These are phyloP conservation scores for Trichoderma arundinaceum DNA, from an alignment of 2,329 filamentous ascomycete species.

Conservation along the genomic window DNA sequence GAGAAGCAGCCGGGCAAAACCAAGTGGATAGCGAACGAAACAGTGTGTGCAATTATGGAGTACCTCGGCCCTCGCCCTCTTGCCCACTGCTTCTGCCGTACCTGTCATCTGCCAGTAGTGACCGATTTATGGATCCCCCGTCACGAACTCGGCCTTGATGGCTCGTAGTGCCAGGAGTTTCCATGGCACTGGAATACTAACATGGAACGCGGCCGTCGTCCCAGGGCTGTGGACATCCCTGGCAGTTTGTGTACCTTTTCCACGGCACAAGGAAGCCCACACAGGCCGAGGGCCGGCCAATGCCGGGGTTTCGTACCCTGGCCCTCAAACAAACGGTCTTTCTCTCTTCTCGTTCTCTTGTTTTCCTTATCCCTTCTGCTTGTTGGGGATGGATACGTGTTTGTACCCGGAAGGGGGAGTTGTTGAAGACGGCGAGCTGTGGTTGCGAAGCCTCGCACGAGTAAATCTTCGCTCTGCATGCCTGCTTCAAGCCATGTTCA, in stretches of 20 bases:
- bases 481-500: neutral
- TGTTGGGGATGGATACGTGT: neutral
- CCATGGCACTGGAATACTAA: constrained; percentile 18
- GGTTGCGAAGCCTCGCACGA: neutral
- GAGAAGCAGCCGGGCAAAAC: neutral
- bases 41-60: constrained; percentile 26
- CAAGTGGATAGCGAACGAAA: neutral
- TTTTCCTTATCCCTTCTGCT: neutral
- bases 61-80: neutral
- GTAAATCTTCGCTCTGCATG: neutral
- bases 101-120: no score
- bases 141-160: neutral
- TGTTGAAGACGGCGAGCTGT: neutral
- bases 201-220: constrained; percentile 19
- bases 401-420: neutral
- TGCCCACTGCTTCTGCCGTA: neutral
- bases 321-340: constrained; percentile 7
- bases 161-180: constrained; percentile 20
- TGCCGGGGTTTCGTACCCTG: constrained; percentile 17
- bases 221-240: constrained; percentile 10
- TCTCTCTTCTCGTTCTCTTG: neutral
- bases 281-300: neutral
- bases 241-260: neutral
- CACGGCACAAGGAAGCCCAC: neutral
- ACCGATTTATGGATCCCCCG: constrained; percentile 20